Conservation (phyloP, 441 rosid genomes). For the Populus hybrid region DNA sequence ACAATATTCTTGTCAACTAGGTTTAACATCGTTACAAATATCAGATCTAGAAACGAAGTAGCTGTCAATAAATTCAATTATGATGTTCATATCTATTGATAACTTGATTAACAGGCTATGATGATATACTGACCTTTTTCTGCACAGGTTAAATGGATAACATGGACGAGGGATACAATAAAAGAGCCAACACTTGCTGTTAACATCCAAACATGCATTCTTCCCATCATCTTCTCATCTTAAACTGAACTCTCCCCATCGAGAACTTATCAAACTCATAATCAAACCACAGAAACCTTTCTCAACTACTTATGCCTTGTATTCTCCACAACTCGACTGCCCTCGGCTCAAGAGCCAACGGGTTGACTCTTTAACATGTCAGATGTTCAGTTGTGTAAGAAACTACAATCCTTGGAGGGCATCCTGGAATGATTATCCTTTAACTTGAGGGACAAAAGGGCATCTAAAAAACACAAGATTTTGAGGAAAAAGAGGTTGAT, state of each 20-base stretch:
- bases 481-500: conserved; percentile 26
- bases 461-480: conserved; percentile 12
- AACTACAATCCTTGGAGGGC: background rate
- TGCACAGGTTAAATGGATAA: conserved; percentile 36
- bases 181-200: conserved; percentile 22
- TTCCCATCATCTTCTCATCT: conserved; percentile 56
- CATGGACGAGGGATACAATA: conserved; percentile 31
- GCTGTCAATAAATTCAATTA: background rate
- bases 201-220: conserved; percentile 28
- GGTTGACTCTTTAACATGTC: too few relatives aligned
- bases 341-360: background rate
- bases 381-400: background rate
- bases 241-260: conserved; percentile 40
- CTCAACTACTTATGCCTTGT: background rate
- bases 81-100: background rate
- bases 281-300: conserved; percentile 16
- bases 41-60: conserved; percentile 1
- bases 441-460: conserved; percentile 7
- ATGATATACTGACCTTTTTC: conserved; percentile 40
- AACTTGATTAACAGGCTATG: background rate
- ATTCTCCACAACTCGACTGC: background rate
- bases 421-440: background rate
- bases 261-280: conserved; percentile 28
- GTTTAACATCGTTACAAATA: background rate
- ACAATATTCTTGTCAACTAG: background rate